phyloP scores from a whole-genome alignment of 2,329 filamentous ascomycete genomes.

The Xylariaceae sp. region DNA sequence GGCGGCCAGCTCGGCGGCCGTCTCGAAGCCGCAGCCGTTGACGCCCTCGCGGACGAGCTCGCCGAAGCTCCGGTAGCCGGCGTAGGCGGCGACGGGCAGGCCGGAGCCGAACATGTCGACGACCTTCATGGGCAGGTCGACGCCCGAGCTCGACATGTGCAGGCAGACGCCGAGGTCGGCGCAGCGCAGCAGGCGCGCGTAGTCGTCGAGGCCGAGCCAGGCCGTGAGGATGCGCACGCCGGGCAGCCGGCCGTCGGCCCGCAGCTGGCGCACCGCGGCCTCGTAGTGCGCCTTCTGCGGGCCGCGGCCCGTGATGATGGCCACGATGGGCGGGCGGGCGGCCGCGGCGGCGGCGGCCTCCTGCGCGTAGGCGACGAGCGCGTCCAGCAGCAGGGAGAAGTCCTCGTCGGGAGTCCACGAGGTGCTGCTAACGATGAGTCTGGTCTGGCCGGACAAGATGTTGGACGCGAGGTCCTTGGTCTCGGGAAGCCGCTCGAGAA shows the following conservation, averaged over 20 bases:
- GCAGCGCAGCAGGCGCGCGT: slow-evolving; percentile 73
- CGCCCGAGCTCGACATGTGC: slow-evolving; percentile 87
- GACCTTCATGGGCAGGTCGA: slow-evolving; percentile 98
- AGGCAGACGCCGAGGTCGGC: slow-evolving; percentile 87
- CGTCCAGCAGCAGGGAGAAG: slow-evolving; percentile 79
- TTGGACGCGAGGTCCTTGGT: slow-evolving; percentile 52
- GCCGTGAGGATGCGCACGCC: slow-evolving; percentile 70
- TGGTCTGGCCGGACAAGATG: slow-evolving; percentile 51
- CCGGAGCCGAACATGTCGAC: slow-evolving; percentile 98
- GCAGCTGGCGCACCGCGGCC: slow-evolving; percentile 53
- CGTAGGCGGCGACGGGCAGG: slow-evolving; percentile 82
- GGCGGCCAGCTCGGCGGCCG: slow-evolving; percentile 54
- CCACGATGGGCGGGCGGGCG: slow-evolving; percentile 59
- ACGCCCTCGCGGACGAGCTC: slow-evolving; percentile 83
- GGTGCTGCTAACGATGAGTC: slow-evolving; percentile 82
- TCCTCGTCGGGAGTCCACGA: slow-evolving; percentile 98
- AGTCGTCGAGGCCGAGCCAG: slow-evolving; percentile 79
- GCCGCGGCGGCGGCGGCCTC: slow-evolving; percentile 20
- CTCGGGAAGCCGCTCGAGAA: slow-evolving; percentile 59
- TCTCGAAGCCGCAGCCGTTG: slow-evolving; percentile 82
- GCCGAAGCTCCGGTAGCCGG: slow-evolving; percentile 75
- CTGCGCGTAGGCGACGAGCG: slow-evolving; percentile 66
- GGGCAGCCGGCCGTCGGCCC: slow-evolving; percentile 53
- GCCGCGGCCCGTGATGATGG: slow-evolving; percentile 91
- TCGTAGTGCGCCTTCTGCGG: slow-evolving; percentile 75